Conservation (phyloP, 2,329 filamentous ascomycete genomes). For the Orbilia blumenaviensis region DNA sequence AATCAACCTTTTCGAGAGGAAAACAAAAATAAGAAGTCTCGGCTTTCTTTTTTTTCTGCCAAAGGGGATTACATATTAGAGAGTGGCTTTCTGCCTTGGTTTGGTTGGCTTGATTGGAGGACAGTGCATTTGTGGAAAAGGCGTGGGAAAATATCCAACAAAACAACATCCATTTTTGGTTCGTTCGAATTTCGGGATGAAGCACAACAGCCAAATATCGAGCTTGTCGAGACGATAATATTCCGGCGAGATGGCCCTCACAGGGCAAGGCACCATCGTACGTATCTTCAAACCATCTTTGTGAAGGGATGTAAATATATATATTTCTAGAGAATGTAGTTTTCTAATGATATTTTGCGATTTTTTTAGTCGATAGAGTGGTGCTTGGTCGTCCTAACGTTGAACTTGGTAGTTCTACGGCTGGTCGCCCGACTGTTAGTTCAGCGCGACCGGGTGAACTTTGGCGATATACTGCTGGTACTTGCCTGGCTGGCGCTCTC, state of each 20-base stretch:
- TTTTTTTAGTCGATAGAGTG: slow-evolving; percentile 44
- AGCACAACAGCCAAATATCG: slow-evolving; percentile 8
- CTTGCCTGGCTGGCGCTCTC: slow-evolving; percentile 41
- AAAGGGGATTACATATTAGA: background rate
- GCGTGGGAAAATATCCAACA: slow-evolving; percentile 19
- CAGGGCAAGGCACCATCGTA: slow-evolving; percentile 54
- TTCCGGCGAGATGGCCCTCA: slow-evolving; percentile 53
- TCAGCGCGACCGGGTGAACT: slow-evolving; percentile 50
- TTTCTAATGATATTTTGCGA: background rate
- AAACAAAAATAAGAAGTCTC: no score
- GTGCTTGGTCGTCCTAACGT: slow-evolving; percentile 45
- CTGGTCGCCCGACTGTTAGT: slow-evolving; percentile 40
- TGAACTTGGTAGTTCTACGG: slow-evolving; percentile 42
- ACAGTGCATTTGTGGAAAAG: slow-evolving; percentile 7
- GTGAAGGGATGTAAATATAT: background rate
- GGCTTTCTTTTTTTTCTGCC: background rate
- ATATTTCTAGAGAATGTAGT: no score
- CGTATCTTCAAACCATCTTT: background rate
- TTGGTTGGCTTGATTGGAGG: background rate
- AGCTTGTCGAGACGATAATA: slow-evolving; percentile 46
- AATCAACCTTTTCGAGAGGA: background rate
- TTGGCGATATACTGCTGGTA: slow-evolving; percentile 46
- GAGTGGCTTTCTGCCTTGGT: background rate
- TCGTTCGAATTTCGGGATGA: slow-evolving; percentile 43
- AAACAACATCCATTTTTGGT: background rate